A percentile compares a stretch with the other conserved stretches of the same genome.
phyloP scores from a whole-genome alignment of 495 filamentous ascomycete genomes.

The Aspergillus hancockii region DNA sequence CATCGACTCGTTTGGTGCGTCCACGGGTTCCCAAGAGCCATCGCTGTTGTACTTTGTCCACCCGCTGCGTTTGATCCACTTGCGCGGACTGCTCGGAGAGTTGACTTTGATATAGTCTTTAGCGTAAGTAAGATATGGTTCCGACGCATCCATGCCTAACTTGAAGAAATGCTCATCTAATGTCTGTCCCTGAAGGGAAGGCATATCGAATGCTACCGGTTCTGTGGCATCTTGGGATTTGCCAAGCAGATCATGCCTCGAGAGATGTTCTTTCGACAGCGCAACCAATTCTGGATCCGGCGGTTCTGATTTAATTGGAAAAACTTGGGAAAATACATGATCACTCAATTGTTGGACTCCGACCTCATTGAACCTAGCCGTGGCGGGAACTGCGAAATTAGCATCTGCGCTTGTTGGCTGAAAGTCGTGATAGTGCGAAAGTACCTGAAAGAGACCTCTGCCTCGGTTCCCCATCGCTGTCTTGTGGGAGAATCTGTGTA shows the following conservation, averaged over 20 bases:
- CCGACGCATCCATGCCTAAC: slow-evolving; percentile 82
- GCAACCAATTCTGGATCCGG: slow-evolving; percentile 71
- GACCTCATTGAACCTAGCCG: slow-evolving; percentile 82
- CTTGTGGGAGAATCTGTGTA: slow-evolving; percentile 31
- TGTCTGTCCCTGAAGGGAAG: slow-evolving; percentile 72
- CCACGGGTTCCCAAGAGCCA: slow-evolving; percentile 68
- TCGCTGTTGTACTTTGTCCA: slow-evolving; percentile 91
- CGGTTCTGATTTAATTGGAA: slow-evolving; percentile 56
- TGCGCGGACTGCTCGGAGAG: slow-evolving; percentile 71
- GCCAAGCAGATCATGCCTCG: slow-evolving; percentile 81
- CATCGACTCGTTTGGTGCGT: slow-evolving; percentile 75
- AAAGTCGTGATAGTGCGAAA: not conserved
- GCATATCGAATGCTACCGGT: slow-evolving; percentile 85
- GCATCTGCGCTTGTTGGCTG: slow-evolving; percentile 15
- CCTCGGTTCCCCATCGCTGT: slow-evolving; percentile 17
- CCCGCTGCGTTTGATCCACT: slow-evolving; percentile 79
- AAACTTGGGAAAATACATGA: slow-evolving; percentile 81
- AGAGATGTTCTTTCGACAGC: slow-evolving; percentile 80
- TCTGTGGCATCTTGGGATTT: slow-evolving; percentile 76
- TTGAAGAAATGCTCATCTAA: slow-evolving; percentile 95
- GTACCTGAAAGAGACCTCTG: slow-evolving; percentile 40
- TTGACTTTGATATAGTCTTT: slow-evolving; percentile 67
- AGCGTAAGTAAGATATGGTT: slow-evolving; percentile 79
- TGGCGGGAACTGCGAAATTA: slow-evolving; percentile 52
- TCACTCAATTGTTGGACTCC: slow-evolving; percentile 89